A percentile compares a stretch with the other conserved stretches of the same genome.
Evolutionary conservation across 768 basidiomycete species (phyloP).

Genomic region (Boletus subparvulus): DNA sequence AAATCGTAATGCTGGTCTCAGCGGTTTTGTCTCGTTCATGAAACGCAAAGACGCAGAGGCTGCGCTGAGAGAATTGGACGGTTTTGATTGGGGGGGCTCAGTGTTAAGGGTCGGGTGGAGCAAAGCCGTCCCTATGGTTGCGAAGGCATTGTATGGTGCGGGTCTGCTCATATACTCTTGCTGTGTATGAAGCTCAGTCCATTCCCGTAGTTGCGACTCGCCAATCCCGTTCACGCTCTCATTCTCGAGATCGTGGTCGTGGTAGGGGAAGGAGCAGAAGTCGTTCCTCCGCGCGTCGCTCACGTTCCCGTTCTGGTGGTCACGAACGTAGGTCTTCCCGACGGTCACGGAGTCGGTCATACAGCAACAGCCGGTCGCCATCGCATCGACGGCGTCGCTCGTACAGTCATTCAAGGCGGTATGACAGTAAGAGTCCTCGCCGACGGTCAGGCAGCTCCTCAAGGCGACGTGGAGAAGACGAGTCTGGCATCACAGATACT

Average conservation of each 20-base stretch:
- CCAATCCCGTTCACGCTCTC: slow-evolving; percentile 35
- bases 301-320: slow-evolving; percentile 35
- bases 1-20: slow-evolving; percentile 72
- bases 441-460: slow-evolving; percentile 36
- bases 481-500: slow-evolving; percentile 65
- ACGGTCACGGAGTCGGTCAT: slow-evolving; percentile 28
- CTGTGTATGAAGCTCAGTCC: background rate
- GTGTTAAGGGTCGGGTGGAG: slow-evolving; percentile 93
- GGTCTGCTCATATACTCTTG: background rate
- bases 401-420: slow-evolving; percentile 48
- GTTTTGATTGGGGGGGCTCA: slow-evolving; percentile 92
- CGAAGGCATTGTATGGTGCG: slow-evolving; percentile 79
- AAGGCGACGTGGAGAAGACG: slow-evolving; percentile 49
- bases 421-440: slow-evolving; percentile 48
- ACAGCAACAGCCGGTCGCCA: slow-evolving; percentile 37
- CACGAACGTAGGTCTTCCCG: slow-evolving; percentile 25
- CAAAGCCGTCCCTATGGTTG: slow-evolving; percentile 87
- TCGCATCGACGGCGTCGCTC: slow-evolving; percentile 44
- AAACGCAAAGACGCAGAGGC: slow-evolving; percentile 86
- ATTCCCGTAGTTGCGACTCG: slow-evolving; percentile 20
- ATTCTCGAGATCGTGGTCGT: slow-evolving; percentile 32
- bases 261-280: slow-evolving; percentile 26
- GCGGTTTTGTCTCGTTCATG: slow-evolving; percentile 98
- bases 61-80: slow-evolving; percentile 88
- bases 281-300: slow-evolving; percentile 24